Evolutionary conservation across 2,329 filamentous ascomycete genomes (phyloP).

Genomic region (Didymella arachidicola): DNA sequence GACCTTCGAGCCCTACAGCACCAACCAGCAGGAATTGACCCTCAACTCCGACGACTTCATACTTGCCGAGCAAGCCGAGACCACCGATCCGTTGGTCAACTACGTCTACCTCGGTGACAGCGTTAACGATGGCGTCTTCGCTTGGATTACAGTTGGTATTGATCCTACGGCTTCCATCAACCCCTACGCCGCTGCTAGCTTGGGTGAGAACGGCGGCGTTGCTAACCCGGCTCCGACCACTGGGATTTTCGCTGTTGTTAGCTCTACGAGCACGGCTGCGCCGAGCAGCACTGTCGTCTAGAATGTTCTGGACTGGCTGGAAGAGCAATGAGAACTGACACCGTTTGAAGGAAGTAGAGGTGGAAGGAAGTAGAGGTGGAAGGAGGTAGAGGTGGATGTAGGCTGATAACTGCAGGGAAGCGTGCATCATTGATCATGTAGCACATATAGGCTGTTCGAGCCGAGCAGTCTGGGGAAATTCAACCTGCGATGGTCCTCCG

Average conservation of each 20-base stretch:
- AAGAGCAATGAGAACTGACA: no score
- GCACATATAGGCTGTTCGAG: no score
- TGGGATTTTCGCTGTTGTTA: background rate
- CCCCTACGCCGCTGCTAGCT: constrained; percentile 16
- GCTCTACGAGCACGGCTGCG: background rate
- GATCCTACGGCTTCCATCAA: constrained; percentile 16
- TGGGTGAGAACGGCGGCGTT: constrained; percentile 23
- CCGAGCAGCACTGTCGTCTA: background rate
- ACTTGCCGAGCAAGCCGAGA: constrained; percentile 56
- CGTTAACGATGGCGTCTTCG: constrained; percentile 34
- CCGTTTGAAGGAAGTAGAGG: no score
- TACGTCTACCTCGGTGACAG: constrained; percentile 63
- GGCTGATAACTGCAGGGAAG: no score
- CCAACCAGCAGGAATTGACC: constrained; percentile 53
- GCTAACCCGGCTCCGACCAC: constrained; percentile 1
- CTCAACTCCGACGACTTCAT: constrained; percentile 61
- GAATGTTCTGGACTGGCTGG: no score
- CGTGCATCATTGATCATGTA: no score
- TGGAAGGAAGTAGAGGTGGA: no score
- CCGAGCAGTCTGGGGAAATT: no score
- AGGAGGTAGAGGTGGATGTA: no score
- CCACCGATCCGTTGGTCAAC: constrained; percentile 62
- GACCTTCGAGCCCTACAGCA: constrained; percentile 50
- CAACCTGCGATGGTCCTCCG: no score
- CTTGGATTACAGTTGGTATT: constrained; percentile 32